phyloP scores from a whole-genome alignment of 306 rosid species.

The Leucaena leucocephala region DNA sequence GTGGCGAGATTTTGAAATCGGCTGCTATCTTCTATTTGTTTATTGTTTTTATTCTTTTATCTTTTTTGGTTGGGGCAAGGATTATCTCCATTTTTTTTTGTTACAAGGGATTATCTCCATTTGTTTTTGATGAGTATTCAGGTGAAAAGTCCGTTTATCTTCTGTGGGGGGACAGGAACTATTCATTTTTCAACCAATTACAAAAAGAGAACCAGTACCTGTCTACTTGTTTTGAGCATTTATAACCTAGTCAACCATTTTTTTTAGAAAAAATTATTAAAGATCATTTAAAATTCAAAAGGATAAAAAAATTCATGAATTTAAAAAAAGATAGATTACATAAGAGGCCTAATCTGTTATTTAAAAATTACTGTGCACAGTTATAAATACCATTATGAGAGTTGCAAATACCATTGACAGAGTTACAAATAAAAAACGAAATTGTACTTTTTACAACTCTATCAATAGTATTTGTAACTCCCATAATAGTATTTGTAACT shows the following conservation, averaged over 20 bases:
- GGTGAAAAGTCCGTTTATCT: neutral
- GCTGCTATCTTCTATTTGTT: neutral
- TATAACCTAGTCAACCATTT: neutral
- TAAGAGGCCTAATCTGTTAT: too few species aligned
- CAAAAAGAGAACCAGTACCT: neutral
- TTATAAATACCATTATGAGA: too few species aligned
- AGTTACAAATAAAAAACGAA: too few species aligned
- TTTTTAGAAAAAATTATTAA: too few species aligned
- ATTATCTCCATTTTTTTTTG: neutral
- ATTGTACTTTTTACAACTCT: too few species aligned
- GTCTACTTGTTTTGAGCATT: neutral
- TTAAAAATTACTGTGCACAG: too few species aligned
- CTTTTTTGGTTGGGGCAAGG: neutral
- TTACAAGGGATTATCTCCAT: neutral
- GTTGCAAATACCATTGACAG: too few species aligned
- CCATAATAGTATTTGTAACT: too few species aligned
- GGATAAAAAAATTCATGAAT: too few species aligned
- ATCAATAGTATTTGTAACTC: too few species aligned
- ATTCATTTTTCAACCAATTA: conserved; percentile 2
- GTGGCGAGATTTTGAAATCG: conserved; percentile 37
- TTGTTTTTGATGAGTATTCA: conserved; percentile 4
- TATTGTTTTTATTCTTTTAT: neutral
- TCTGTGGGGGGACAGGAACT: neutral
- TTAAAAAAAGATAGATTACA: too few species aligned
- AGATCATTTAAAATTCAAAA: too few species aligned